These are phyloP conservation scores for Thalia dealbata DNA, from an alignment of 176 grass and related monocot genomes.

Conservation along the genomic window DNA sequence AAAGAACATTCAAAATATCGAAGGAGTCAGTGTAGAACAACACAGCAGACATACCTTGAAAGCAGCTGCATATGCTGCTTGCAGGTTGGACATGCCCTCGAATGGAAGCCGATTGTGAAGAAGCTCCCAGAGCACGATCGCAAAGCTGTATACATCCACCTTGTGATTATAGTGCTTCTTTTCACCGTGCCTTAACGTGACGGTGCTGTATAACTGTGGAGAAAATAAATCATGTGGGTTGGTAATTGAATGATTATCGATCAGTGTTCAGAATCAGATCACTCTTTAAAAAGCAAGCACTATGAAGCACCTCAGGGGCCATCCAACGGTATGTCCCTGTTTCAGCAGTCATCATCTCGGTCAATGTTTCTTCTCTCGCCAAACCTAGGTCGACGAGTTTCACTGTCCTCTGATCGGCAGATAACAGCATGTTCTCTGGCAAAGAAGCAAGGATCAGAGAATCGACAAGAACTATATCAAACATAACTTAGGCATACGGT, in stretches of 20 bases:
- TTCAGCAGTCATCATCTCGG: constrained; percentile 99
- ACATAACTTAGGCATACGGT: background rate
- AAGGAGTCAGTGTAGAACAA: background rate
- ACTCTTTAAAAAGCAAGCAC: constrained; percentile 6
- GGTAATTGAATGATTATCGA: constrained; percentile 11
- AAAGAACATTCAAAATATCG: background rate
- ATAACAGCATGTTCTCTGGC: constrained; percentile 83
- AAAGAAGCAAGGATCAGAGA: background rate
- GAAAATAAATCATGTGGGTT: constrained; percentile 11
- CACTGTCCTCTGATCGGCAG: constrained; percentile 76
- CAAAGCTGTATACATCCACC: constrained; percentile 98
- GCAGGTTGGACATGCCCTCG: constrained; percentile 98
- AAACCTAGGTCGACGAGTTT: constrained; percentile 99
- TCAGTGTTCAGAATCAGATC: background rate
- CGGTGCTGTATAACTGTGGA: constrained; percentile 86
- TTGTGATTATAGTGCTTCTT: constrained; percentile 99
- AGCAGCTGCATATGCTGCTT: constrained; percentile 98
- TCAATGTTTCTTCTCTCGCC: constrained; percentile 96
- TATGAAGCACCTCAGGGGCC: constrained; percentile 78
- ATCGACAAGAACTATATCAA: background rate
- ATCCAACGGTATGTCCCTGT: constrained; percentile 99
- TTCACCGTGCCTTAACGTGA: constrained; percentile 93
- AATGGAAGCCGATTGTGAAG: constrained; percentile 88
- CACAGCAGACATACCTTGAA: constrained; percentile 64
- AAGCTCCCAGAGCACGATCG: constrained; percentile 95